A percentile compares a stretch with the other conserved stretches of the same genome.
Evolutionary conservation across 176 grass and related monocot species (phyloP).

Genomic region (Oryza punctata): DNA sequence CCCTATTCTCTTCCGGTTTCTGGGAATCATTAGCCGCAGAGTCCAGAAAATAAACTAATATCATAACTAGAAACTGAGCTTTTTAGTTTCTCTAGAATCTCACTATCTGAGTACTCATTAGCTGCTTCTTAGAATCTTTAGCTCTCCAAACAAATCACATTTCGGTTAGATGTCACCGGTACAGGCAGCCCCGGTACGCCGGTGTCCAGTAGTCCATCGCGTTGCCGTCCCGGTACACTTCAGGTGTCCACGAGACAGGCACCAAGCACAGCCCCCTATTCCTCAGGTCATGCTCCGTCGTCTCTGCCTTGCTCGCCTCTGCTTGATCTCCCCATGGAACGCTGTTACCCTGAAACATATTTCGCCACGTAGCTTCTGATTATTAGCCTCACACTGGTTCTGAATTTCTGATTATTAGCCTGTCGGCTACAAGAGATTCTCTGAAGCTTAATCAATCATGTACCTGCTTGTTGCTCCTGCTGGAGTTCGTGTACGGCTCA

Average conservation of each 20-base stretch:
- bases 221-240: constrained; percentile 65
- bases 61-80: no score
- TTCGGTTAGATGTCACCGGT: constrained; percentile 55
- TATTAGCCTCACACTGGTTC: not conserved
- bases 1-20: no score
- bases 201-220: constrained; percentile 81
- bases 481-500: constrained; percentile 81
- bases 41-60: no score
- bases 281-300: constrained; percentile 57
- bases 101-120: no score
- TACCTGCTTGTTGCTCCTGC: constrained; percentile 59
- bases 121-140: no score
- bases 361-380: not conserved
- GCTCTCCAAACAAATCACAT: no score
- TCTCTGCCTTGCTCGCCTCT: constrained; percentile 41
- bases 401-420: not conserved
- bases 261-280: constrained; percentile 88
- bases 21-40: no score
- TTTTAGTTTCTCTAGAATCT: no score
- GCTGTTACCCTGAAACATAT: constrained; percentile 46
- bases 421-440: not conserved
- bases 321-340: constrained; percentile 59
- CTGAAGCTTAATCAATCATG: not conserved
- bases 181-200: constrained; percentile 76
- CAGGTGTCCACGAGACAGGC: constrained; percentile 73